Conservation (phyloP, 352 stramenopile species). For the Phytophthora colocasiae region DNA sequence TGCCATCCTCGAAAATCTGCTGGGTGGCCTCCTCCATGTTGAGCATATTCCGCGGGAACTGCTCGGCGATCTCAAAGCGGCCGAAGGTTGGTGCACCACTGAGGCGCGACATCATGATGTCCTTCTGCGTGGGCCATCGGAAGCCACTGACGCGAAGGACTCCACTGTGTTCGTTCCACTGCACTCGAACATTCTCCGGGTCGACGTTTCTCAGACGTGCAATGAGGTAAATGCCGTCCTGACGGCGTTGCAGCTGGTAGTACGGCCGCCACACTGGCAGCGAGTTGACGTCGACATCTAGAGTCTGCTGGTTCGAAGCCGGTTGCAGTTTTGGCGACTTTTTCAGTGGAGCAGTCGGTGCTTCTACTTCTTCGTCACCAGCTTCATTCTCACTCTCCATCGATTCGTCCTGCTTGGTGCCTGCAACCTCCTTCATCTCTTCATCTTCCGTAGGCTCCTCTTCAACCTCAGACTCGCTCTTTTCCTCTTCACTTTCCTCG, state of each 20-base stretch:
- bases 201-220: conserved; percentile 40
- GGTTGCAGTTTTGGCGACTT: conserved; percentile 8
- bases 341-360: conserved; percentile 7
- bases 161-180: conserved; percentile 48
- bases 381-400: conserved; percentile 29
- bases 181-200: conserved; percentile 46
- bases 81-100: conserved; percentile 65
- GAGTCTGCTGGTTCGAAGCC: background rate
- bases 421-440: conserved; percentile 10
- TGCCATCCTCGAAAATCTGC: conserved; percentile 54
- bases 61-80: conserved; percentile 71
- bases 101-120: conserved; percentile 60
- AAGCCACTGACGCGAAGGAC: conserved; percentile 56
- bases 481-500: conserved; percentile 22
- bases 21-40: conserved; percentile 65
- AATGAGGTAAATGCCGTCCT: conserved; percentile 54
- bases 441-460: conserved; percentile 25
- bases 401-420: conserved; percentile 21
- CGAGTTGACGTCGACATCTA: conserved; percentile 34
- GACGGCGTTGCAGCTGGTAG: conserved; percentile 62
- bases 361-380: conserved; percentile 21
- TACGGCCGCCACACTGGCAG: conserved; percentile 66
- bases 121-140: conserved; percentile 64
- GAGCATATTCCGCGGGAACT: conserved; percentile 50
- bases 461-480: conserved; percentile 25